Base-by-base conservation (phyloP, 192 early-diverging fungal species). In the Linnemannia elongata region DNA sequence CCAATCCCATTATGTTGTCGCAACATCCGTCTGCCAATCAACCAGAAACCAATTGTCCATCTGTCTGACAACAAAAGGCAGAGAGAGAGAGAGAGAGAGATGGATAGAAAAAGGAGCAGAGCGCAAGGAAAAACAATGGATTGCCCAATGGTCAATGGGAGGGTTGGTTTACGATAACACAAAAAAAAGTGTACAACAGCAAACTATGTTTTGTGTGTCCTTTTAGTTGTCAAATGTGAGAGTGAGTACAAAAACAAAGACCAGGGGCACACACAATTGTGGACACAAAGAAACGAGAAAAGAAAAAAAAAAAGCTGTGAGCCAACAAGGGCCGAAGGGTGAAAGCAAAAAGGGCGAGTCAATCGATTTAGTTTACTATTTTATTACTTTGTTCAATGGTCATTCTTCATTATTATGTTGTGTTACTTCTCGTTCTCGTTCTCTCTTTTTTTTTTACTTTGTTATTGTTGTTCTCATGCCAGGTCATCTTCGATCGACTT, bases 121-220 rank as follows among this genome's bases (percentile, higher is more conserved):
- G 22, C 36, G 4, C 22, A 72, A 72, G 39, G 70, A 60, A 80
- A 22, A 66, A 73, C 57, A 80, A 71, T 41, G 70, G 41, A 66
- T 80, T 80, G 72, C 27, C 78, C 78, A 80, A 66, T 66, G 60
- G 60, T 66, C 60, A 66, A 57, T 27, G 55, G 30, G 54, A 55
- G 6, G 54, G 22, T 55, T 55, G 55, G 17, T n/a, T 10, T 66
- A 30, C 27, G 60, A 66, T 66, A 35, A 66, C 5, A 66, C 6
- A 33, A 13, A 60, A 55, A 55, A 22, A 55, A 55, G 18, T 52
- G 15, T 52, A 22, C 49, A 20, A 22, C 20, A 20, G 6, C 20
- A 27, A n/a, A 60, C n/a, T 60, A 9, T 60, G 24, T 60, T 27
- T 57, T 12, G 24, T 60, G 7, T 60, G 44, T 45, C 44, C 55